Base-by-base conservation (phyloP, 2,329 filamentous ascomycete species). In the Allantophomopsis lycopodina region DNA sequence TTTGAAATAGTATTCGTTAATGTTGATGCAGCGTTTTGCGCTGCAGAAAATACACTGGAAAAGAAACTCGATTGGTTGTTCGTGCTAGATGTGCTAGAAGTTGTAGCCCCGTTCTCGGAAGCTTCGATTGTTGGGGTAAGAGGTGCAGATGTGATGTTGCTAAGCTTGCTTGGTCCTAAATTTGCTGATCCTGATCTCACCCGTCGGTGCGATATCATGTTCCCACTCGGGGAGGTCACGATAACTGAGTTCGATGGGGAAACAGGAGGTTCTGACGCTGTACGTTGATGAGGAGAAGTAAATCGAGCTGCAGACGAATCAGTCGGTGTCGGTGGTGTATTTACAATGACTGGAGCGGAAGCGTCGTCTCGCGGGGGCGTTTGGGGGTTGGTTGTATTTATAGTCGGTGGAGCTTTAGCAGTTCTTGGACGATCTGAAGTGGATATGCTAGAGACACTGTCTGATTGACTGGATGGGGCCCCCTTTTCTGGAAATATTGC, bases 11-110 rank as follows among this genome's bases (percentile, higher is more conserved):
- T 85, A 46, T 73, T 84, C 49, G 72, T 85, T 4, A 88, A 58
- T 14, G 75, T 78, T 47, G 66, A 86, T 12, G 88, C 87, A 34
- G 89, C 89, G 69, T 82, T 95, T 59, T 96, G 89, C 14, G 91
- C 91, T 35, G 82, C 89, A 32, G 86, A 89, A 47, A 98, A 76
- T 55, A 98, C 83, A 18, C 84, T 88, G 4, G 86, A 94, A 61
- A 98, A 96, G 64, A 98, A 96, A 1, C 87, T 79, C 31, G 71
- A 66, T 40, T 73, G 69, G 21, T 72, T 65, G 28, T 75, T 52
- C 50, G 71, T 67, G 44, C 74, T 76, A n/a, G 64, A 55, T 12
- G 35, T 36, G 7, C 14, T 11, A 21, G 16, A 18, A 16, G 4
- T 18, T 41, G 58, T 51, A 47, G 66, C 38, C 45, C 61, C 45